These are phyloP conservation scores for Botrytis aclada DNA, from an alignment of 2,329 filamentous ascomycete species.

Conservation along the genomic window DNA sequence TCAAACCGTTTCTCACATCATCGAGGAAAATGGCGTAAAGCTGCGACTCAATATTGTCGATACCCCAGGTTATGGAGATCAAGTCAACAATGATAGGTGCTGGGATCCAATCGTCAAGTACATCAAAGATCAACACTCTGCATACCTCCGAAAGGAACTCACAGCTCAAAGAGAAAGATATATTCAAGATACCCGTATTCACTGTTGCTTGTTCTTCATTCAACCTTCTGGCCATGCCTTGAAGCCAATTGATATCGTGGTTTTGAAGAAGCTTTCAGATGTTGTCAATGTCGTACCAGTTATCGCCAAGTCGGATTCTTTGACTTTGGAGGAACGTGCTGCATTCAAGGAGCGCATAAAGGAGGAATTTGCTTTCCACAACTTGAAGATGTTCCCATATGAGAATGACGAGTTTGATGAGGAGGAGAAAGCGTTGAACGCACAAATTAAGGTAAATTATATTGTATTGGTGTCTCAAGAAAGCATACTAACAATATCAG, in stretches of 20 bases:
- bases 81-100: constrained; percentile 99
- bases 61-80: constrained; percentile 95
- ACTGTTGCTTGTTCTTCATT: constrained; percentile 99
- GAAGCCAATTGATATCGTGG: constrained; percentile 99
- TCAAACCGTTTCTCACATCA: constrained; percentile 95
- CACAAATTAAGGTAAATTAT: constrained; percentile 81
- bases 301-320: constrained; percentile 95
- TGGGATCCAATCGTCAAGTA: constrained; percentile 99
- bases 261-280: constrained; percentile 98
- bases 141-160: constrained; percentile 98
- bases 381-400: constrained; percentile 99
- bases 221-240: constrained; percentile 96
- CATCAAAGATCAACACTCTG: constrained; percentile 99
- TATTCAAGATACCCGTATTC: constrained; percentile 98
- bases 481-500: constrained; percentile 49
- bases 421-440: constrained; percentile 90
- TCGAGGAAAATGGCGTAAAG: constrained; percentile 98
- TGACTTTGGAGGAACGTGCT: constrained; percentile 91
- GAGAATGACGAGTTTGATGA: constrained; percentile 98
- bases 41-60: constrained; percentile 98
- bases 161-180: constrained; percentile 98
- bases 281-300: constrained; percentile 99
- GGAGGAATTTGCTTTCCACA: constrained; percentile 99
- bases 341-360: constrained; percentile 99
- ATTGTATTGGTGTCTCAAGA: not conserved